Percentiles rank a stretch among this genome's conserved stretches.
Evolutionary conservation across 495 filamentous ascomycete species (phyloP).

Genomic region (Zalerion maritima): DNA sequence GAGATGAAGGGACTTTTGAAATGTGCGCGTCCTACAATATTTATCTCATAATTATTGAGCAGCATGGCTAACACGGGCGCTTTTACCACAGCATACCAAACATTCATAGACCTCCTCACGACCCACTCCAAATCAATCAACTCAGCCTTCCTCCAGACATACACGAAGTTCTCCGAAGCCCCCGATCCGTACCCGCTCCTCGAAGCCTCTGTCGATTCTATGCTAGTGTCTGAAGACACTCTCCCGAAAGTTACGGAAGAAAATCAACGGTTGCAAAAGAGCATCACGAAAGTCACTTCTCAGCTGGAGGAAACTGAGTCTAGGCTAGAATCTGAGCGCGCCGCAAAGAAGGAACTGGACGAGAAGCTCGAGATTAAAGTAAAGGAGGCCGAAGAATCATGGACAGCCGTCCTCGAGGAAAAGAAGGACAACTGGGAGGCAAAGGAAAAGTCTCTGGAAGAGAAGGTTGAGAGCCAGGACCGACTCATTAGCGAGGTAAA

Average conservation of each 20-base stretch:
- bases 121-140: slow-evolving; percentile 88
- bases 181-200: slow-evolving; percentile 94
- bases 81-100: slow-evolving; percentile 81
- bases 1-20: slow-evolving; percentile 87
- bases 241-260: slow-evolving; percentile 75
- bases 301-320: slow-evolving; percentile 80
- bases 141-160: slow-evolving; percentile 79
- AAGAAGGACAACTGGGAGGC: slow-evolving; percentile 94
- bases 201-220: slow-evolving; percentile 88
- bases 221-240: slow-evolving; percentile 79
- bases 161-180: slow-evolving; percentile 85
- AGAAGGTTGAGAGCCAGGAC: slow-evolving; percentile 90
- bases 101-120: slow-evolving; percentile 89
- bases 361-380: slow-evolving; percentile 58
- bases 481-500: slow-evolving; percentile 86
- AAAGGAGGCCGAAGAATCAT: slow-evolving; percentile 78
- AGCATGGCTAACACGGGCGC: slow-evolving; percentile 6
- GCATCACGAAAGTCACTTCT: slow-evolving; percentile 64
- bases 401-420: slow-evolving; percentile 83
- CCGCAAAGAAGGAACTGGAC: slow-evolving; percentile 58
- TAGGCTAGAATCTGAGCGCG: slow-evolving; percentile 57
- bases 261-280: slow-evolving; percentile 71
- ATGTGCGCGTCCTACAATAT: slow-evolving; percentile 31
- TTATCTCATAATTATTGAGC: neutral
- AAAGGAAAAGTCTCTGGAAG: slow-evolving; percentile 81